These are phyloP conservation scores for Euphorbia peplus DNA, from an alignment of 345 rosid genomes.

Conservation along the genomic window DNA sequence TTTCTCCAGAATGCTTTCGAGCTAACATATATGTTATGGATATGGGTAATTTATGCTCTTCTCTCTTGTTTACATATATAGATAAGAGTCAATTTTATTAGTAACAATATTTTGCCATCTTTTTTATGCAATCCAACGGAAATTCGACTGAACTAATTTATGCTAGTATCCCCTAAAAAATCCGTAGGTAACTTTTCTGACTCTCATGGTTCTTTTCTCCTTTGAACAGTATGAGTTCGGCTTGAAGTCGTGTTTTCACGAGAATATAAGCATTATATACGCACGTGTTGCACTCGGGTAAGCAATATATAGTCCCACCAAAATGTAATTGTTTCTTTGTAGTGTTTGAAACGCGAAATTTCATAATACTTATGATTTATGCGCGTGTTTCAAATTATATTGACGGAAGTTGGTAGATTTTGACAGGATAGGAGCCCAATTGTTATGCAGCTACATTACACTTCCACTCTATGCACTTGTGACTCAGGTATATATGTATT, in stretches of 20 bases:
- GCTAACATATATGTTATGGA: slow-evolving; percentile 93
- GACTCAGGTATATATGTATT: slow-evolving; percentile 56
- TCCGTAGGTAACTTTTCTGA: no score
- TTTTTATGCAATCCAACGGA: no score
- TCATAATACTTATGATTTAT: no score
- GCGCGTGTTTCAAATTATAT: no score
- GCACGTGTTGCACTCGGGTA: slow-evolving; percentile 64
- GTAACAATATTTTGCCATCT: no score
- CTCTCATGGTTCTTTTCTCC: slow-evolving; percentile 4
- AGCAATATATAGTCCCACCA: slow-evolving; percentile 16
- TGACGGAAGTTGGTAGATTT: not conserved
- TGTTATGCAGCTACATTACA: slow-evolving; percentile 85
- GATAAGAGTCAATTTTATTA: no score
- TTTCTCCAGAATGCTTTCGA: slow-evolving; percentile 83
- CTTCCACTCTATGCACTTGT: slow-evolving; percentile 98
- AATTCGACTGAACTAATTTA: no score
- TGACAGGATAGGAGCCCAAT: slow-evolving; percentile 66
- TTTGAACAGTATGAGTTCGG: slow-evolving; percentile 87
- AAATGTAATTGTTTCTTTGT: no score
- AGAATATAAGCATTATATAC: slow-evolving; percentile 37
- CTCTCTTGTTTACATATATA: not conserved
- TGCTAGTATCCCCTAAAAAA: no score
- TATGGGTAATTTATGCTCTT: slow-evolving; percentile 51
- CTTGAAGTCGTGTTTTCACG: slow-evolving; percentile 73
- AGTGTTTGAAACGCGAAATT: no score